Conservation (phyloP, 208 protist species). For the Angomonas deanei region DNA sequence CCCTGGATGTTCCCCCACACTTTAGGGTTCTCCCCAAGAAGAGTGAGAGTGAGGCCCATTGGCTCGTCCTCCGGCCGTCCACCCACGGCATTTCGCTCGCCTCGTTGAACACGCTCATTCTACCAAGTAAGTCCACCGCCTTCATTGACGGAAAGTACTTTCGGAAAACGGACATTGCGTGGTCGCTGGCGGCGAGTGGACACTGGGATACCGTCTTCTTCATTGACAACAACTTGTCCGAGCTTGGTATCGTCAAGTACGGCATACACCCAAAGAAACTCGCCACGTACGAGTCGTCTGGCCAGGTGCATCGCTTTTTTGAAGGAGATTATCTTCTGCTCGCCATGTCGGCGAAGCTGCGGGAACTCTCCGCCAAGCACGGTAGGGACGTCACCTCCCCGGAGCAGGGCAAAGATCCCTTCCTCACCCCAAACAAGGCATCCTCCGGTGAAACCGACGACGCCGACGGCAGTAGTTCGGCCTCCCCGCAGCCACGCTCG, state of each 20-base stretch:
- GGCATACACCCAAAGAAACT: slow-evolving; percentile 53
- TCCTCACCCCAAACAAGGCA: no score
- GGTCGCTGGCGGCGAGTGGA: slow-evolving; percentile 66
- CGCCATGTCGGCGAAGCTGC: slow-evolving; percentile 39
- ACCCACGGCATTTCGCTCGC: slow-evolving; percentile 75
- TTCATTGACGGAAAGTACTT: slow-evolving; percentile 73
- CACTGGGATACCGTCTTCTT: slow-evolving; percentile 82
- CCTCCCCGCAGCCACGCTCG: not conserved
- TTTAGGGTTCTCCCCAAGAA: slow-evolving; percentile 11
- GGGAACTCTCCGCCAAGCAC: slow-evolving; percentile 26
- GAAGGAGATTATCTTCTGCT: slow-evolving; percentile 57
- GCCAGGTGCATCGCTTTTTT: slow-evolving; percentile 47
- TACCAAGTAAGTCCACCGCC: slow-evolving; percentile 53
- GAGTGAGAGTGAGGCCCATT: slow-evolving; percentile 42
- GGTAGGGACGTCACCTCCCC: slow-evolving; percentile 31
- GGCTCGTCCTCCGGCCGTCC: slow-evolving; percentile 67
- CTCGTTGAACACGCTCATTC: slow-evolving; percentile 52
- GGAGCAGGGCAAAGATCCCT: no score
- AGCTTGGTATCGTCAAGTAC: slow-evolving; percentile 62
- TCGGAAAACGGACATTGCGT: slow-evolving; percentile 79
- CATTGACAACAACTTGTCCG: slow-evolving; percentile 82
- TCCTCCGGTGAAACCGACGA: not conserved
- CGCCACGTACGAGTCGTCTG: slow-evolving; percentile 30
- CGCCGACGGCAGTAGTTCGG: not conserved
- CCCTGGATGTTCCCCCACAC: slow-evolving; percentile 13